Conservation (phyloP, 169 alveolate species). For the Cryptosporidium canis region DNA sequence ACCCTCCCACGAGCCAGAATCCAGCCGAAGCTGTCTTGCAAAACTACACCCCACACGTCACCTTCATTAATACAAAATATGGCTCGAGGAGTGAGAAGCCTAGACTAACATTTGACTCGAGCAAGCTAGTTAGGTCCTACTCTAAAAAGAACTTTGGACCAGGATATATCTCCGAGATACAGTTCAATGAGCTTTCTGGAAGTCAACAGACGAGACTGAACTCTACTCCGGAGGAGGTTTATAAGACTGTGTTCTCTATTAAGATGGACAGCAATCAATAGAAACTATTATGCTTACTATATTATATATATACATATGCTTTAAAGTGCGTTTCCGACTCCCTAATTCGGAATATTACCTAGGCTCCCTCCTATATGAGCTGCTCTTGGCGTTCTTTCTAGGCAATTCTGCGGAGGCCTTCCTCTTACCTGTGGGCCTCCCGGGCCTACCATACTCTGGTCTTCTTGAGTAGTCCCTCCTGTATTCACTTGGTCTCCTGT, state of each 20-base stretch:
- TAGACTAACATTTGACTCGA: constrained; percentile 11
- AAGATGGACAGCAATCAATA: neutral
- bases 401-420: constrained; percentile 8
- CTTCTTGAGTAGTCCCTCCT: neutral
- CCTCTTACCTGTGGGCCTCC: neutral
- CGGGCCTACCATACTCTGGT: neutral
- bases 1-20: neutral
- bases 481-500: neutral
- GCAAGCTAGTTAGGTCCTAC: neutral
- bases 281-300: neutral
- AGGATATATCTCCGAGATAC: constrained; percentile 44
- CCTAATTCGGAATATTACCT: neutral
- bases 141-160: constrained; percentile 37
- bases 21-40: neutral
- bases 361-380: neutral
- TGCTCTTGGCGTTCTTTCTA: neutral
- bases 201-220: neutral
- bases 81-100: neutral
- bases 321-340: neutral
- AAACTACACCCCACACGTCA: constrained; percentile 47
- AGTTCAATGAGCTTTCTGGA: constrained; percentile 39
- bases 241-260: neutral
- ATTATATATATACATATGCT: neutral
- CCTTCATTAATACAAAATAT: constrained; percentile 58
- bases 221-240: neutral